Evolutionary conservation across 164 flowering plant species (phyloP).

Genomic region (grape (Vitis vinifera)): ASM3070453v1 NC_081822.1:2953501-2954000

Average conservation of each 20-base stretch:
- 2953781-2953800: slow-evolving; percentile 96
- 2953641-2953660: background rate
- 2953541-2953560: slow-evolving; percentile 93
- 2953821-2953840: slow-evolving; percentile 84
- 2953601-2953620: slow-evolving; percentile 64
- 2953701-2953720: background rate
- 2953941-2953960: no score
- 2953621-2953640: background rate
- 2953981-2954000: no score
- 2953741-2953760: slow-evolving; percentile 93
- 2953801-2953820: slow-evolving; percentile 94
- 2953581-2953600: slow-evolving; percentile 95
- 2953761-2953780: slow-evolving; percentile 86
- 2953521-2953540: slow-evolving; percentile 94
- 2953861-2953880: slow-evolving; percentile 87
- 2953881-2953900: slow-evolving; percentile 4
- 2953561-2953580: slow-evolving; percentile 92
- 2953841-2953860: slow-evolving; percentile 87
- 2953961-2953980: no score
- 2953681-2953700: background rate
- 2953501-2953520: slow-evolving; percentile 99
- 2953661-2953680: slow-evolving; percentile 1
- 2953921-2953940: no score
- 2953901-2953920: background rate
- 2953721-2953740: slow-evolving; percentile 27